Evolutionary conservation across 2,329 filamentous ascomycete genomes (phyloP).

Genomic region (Alternaria sp.): DNA sequence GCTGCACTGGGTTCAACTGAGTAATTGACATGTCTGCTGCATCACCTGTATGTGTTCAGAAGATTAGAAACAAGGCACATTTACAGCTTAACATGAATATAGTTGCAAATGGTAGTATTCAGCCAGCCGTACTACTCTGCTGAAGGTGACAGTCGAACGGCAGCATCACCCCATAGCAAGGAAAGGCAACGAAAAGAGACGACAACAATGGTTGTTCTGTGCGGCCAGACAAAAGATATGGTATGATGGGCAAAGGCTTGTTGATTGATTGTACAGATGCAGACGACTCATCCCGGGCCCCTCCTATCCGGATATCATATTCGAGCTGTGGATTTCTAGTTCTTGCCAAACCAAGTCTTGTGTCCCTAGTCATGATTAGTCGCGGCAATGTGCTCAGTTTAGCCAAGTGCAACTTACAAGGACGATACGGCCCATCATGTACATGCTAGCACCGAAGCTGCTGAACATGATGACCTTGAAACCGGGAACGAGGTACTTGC

Average conservation of each 20-base stretch:
- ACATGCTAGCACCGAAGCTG: conserved; percentile 70
- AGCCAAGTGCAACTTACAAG: conserved; percentile 52
- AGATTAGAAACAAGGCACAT: neutral
- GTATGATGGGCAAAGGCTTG: conserved; percentile 23
- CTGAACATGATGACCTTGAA: conserved; percentile 73
- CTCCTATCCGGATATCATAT: conserved; percentile 16
- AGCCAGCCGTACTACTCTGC: neutral
- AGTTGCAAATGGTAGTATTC: neutral
- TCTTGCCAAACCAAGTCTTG: conserved; percentile 73
- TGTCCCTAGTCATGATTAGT: conserved; percentile 61
- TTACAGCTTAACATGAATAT: neutral
- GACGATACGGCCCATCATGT: conserved; percentile 77
- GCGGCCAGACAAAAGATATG: conserved; percentile 7
- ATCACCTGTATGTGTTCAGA: neutral
- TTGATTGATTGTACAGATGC: conserved; percentile 48
- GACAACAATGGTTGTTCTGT: conserved; percentile 12
- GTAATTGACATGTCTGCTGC: neutral
- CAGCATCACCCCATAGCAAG: neutral
- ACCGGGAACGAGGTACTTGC: conserved; percentile 70
- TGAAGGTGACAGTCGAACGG: neutral
- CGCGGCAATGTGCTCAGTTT: neutral
- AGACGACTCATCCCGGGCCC: conserved; percentile 25
- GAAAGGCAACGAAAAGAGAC: conserved; percentile 1
- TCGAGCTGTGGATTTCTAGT: conserved; percentile 32
- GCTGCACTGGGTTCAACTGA: neutral